Evolutionary conservation across 176 grass and related monocot species (phyloP).

Genomic region (Areca catechu): DNA sequence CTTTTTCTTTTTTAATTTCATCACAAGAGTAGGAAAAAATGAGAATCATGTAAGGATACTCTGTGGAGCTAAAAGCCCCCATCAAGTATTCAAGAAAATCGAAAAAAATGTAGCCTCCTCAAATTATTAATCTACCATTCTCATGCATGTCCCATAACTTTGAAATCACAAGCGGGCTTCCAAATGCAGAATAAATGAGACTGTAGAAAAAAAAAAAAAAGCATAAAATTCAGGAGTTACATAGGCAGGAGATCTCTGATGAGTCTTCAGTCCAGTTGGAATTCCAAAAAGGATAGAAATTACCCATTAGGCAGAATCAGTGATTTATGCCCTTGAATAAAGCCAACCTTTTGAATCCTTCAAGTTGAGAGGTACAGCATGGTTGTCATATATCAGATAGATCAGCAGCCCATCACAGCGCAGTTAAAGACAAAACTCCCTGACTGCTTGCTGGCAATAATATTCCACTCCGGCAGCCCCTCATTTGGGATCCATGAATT

Average conservation of each 20-base stretch:
- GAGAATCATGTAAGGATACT: not conserved
- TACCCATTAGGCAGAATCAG: not conserved
- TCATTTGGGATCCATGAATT: slow-evolving; percentile 21
- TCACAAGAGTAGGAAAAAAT: too few relatives aligned
- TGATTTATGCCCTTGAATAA: not conserved
- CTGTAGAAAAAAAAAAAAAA: not conserved
- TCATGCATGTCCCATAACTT: slow-evolving; percentile 7
- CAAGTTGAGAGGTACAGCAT: not conserved
- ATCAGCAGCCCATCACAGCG: slow-evolving; percentile 20
- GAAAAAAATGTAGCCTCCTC: not conserved
- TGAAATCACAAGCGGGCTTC: not conserved
- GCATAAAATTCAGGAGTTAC: slow-evolving; percentile 1
- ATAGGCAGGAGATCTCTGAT: not conserved
- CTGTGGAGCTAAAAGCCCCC: not conserved
- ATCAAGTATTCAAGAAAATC: not conserved
- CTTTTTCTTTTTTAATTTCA: too few relatives aligned
- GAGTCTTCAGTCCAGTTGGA: not conserved
- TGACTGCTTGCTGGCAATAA: slow-evolving; percentile 18
- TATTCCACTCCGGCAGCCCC: not conserved
- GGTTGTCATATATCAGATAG: slow-evolving; percentile 1
- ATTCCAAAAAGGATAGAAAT: slow-evolving; percentile 1
- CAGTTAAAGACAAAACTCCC: slow-evolving; percentile 17
- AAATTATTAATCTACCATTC: slow-evolving; percentile 7
- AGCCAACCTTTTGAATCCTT: not conserved
- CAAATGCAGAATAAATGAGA: slow-evolving; percentile 16